Percentiles rank a stretch among this genome's conserved stretches.
These are phyloP conservation scores for Alternaria conjuncta DNA, from an alignment of 2,329 filamentous ascomycete species.

Conservation along the genomic window DNA sequence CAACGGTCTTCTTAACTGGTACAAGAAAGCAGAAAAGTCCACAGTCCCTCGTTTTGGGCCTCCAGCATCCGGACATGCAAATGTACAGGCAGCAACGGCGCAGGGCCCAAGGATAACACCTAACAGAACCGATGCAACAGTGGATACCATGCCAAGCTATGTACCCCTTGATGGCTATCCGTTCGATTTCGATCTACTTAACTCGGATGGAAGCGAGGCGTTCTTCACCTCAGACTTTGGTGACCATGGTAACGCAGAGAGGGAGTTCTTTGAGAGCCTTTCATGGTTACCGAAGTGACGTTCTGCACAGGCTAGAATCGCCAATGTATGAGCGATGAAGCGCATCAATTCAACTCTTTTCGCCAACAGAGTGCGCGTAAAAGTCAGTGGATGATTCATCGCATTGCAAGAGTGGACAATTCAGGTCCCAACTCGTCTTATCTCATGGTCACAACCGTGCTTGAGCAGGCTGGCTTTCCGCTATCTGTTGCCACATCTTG, in stretches of 20 bases:
- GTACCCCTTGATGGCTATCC: constrained; percentile 8
- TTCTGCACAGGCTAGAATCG: neutral
- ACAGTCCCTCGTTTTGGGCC: neutral
- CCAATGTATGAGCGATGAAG: neutral
- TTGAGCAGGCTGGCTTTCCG: neutral
- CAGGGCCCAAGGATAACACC: neutral
- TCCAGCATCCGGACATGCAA: neutral
- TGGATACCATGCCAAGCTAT: neutral
- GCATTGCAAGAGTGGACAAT: neutral
- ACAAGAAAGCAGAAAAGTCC: constrained; percentile 2
- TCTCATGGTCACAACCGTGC: constrained; percentile 1
- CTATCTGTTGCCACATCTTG: constrained; percentile 5
- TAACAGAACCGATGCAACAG: neutral
- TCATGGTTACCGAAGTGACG: constrained; percentile 2
- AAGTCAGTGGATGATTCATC: neutral
- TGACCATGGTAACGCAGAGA: constrained; percentile 7
- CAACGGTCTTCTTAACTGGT: constrained; percentile 12
- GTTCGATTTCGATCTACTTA: constrained; percentile 17
- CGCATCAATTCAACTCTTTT: neutral
- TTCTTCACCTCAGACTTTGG: constrained; percentile 14
- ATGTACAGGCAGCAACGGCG: neutral
- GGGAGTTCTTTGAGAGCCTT: constrained; percentile 13
- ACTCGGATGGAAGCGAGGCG: constrained; percentile 9
- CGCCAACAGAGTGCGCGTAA: neutral
- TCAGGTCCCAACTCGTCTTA: neutral